phyloP scores from a whole-genome alignment of 192 early-diverging fungal species.

The Coemansia sp. region DNA sequence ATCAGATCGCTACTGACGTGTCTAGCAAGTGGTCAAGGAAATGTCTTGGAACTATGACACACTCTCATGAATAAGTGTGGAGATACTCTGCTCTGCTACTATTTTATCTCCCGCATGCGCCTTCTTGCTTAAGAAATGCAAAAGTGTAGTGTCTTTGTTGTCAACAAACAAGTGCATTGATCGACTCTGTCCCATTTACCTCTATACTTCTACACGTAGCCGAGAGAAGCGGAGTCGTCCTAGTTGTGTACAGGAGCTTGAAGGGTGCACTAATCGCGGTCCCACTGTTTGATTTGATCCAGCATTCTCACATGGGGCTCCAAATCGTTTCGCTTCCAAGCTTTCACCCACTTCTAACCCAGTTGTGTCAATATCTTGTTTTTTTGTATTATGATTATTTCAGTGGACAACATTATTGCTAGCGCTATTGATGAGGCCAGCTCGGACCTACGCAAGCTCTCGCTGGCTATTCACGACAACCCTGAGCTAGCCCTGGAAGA shows the following conservation, averaged over 20 bases:
- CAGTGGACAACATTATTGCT: constrained; percentile 20
- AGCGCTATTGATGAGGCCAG: constrained; percentile 24
- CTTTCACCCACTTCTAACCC: neutral
- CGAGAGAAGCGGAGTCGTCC: neutral
- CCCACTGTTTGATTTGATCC: neutral
- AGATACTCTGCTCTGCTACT: neutral
- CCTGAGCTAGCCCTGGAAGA: constrained; percentile 64
- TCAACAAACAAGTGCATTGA: neutral
- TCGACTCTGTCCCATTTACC: too few species aligned
- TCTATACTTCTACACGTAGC: neutral
- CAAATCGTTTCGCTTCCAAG: neutral
- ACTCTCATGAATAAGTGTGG: neutral
- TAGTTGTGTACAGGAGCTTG: neutral
- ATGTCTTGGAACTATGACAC: neutral
- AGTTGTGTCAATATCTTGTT: neutral
- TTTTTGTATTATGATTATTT: constrained; percentile 13
- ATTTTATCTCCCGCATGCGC: neutral
- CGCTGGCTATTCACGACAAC: constrained; percentile 60
- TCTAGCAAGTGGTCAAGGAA: neutral
- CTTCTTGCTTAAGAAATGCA: neutral
- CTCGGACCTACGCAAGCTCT: constrained; percentile 32
- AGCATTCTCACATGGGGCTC: neutral
- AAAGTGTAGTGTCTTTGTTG: neutral
- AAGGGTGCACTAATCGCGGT: neutral
- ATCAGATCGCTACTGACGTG: neutral